Evolutionary conservation across 2,329 filamentous ascomycete genomes (phyloP).

Genomic region (Xylariales sp.): DNA sequence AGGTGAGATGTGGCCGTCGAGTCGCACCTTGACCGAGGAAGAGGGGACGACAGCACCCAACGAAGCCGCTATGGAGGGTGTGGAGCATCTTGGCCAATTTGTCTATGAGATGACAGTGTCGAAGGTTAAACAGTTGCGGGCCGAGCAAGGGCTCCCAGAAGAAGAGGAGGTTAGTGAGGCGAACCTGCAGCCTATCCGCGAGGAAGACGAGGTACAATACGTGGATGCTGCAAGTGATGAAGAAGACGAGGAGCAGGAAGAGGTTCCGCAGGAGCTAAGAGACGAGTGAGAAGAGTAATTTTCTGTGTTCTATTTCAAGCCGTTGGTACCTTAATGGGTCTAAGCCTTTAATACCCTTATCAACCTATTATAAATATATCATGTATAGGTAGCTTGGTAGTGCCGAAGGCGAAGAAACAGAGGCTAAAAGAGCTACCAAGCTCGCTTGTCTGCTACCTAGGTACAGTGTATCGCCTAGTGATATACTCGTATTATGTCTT

Average conservation of each 20-base stretch:
- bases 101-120: slow-evolving; percentile 94
- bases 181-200: slow-evolving; percentile 45
- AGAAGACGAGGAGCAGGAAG: slow-evolving; percentile 42
- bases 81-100: slow-evolving; percentile 96
- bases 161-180: slow-evolving; percentile 27
- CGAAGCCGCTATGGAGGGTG: slow-evolving; percentile 82
- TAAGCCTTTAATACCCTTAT: background rate
- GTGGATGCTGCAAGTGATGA: slow-evolving; percentile 43
- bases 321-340: background rate
- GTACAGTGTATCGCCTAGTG: background rate
- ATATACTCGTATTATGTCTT: background rate
- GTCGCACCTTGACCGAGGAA: slow-evolving; percentile 60
- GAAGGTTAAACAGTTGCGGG: slow-evolving; percentile 62
- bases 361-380: slow-evolving; percentile 14
- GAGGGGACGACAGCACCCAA: slow-evolving; percentile 63
- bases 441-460: background rate
- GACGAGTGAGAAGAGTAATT: slow-evolving; percentile 32
- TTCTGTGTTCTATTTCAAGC: background rate
- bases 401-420: background rate
- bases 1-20: slow-evolving; percentile 85
- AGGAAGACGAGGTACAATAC: slow-evolving; percentile 47
- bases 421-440: background rate
- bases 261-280: slow-evolving; percentile 24
- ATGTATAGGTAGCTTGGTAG: slow-evolving; percentile 17
- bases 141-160: slow-evolving; percentile 51